Evolutionary conservation across 148 eudicot species (phyloP).

Genomic region (Silene conica): DNA sequence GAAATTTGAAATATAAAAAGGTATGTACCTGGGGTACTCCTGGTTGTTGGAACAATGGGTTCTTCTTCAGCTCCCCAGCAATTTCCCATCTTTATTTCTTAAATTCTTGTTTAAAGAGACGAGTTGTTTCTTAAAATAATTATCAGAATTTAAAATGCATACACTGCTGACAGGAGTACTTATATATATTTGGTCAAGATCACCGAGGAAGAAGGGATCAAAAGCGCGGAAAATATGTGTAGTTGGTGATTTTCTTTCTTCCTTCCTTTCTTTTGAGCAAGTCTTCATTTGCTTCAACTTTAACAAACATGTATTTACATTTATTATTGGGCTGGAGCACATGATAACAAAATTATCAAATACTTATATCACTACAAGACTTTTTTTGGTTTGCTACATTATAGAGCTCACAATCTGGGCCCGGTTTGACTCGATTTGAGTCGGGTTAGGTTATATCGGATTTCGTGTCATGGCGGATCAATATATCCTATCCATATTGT

Average conservation of each 20-base stretch:
- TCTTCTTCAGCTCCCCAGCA: constrained; percentile 44
- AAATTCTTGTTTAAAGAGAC: background rate
- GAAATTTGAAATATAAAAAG: too few species aligned
- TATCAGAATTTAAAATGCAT: background rate
- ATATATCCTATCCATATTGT: too few species aligned
- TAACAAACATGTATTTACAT: background rate
- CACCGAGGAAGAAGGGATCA: constrained; percentile 13
- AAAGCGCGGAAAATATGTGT: background rate
- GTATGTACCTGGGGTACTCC: constrained; percentile 24
- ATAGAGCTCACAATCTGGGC: too few species aligned
- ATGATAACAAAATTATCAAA: too few species aligned
- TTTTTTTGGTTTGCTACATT: too few species aligned
- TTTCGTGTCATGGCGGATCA: too few species aligned
- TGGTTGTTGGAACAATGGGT: constrained; percentile 19
- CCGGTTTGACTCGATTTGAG: too few species aligned
- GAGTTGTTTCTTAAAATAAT: background rate
- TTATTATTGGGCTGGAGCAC: too few species aligned
- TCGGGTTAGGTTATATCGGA: too few species aligned
- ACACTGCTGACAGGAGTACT: background rate
- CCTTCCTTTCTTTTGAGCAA: background rate
- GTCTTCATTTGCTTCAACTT: constrained; percentile 8
- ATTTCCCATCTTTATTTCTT: constrained; percentile 42
- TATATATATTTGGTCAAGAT: constrained; percentile 2
- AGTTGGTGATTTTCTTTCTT: background rate
- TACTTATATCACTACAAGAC: too few species aligned